Conservation (phyloP, 2,329 filamentous ascomycete species). For the Cordyceps cicadae region DNA sequence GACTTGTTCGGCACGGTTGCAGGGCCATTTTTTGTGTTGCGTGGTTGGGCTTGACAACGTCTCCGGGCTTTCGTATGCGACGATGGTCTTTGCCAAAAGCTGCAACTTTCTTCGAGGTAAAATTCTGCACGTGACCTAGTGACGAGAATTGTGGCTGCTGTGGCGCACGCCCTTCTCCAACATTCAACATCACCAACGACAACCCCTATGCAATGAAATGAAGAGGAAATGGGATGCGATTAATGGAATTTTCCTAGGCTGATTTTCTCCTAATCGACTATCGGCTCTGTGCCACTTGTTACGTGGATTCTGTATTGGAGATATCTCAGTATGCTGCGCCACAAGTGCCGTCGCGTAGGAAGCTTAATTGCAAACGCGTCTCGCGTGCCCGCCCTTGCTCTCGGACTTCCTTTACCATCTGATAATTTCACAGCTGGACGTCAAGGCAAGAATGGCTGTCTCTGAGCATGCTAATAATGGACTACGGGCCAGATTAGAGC, state of each 20-base stretch:
- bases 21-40: slow-evolving; percentile 10
- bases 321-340: too few species aligned
- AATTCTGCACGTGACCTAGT: slow-evolving; percentile 9
- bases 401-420: background rate
- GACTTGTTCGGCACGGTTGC: slow-evolving; percentile 8
- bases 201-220: too few species aligned
- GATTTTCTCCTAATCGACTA: too few species aligned
- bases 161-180: background rate
- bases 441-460: background rate
- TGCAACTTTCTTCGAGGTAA: background rate
- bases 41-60: background rate
- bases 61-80: background rate
- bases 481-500: slow-evolving; percentile 26
- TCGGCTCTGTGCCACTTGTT: too few species aligned
- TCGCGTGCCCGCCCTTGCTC: background rate
- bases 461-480: background rate
- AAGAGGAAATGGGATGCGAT: too few species aligned
- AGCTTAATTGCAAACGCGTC: too few species aligned
- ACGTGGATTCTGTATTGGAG: too few species aligned
- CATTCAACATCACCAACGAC: too few species aligned
- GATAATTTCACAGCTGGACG: background rate
- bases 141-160: background rate
- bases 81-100: background rate
- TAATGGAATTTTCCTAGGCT: too few species aligned
- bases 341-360: too few species aligned